Evolutionary conservation across 2,329 filamentous ascomycete genomes (phyloP), one percentile per base, ranked within the genome.

Genomic region (Teratosphaeria viscida): DNA sequence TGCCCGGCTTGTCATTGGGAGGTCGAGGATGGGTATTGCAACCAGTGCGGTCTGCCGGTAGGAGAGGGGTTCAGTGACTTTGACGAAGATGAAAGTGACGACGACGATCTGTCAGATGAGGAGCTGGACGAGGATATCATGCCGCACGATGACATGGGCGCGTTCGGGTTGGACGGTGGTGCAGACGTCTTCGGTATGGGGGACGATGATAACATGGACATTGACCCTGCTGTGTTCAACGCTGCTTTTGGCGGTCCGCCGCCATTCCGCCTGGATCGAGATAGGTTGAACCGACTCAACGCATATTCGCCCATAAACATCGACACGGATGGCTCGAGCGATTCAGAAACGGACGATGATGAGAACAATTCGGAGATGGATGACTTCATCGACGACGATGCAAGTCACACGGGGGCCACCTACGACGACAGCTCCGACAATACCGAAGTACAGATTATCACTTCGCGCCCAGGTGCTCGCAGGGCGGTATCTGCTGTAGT

Each of bases 1-100:
- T 89, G 86, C 69, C 85, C 85, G 1, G 63, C 74, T 2, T 89
- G 86, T 71, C 73, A 78, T 8, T 82, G 81, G 78, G 86, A 88
- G 70, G 75, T 88, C 54, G 82, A 85, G 67, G 83, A 85, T 52
- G 82, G 82, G 59, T 64, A 71, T 66, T 89, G 85, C 65, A 63
- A 68, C 26, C 74, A 77, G 23, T 88, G 85, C 61, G 75, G 74
- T 7, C 63, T 77, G 60, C 78, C 81, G 56, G 82, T 80, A 57
- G 76, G 78, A 56, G 74, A 78, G 26, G 78, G 80, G 11, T 52
- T 55, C 58, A 75, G 77, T 59, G 75, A 76, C 19, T 71, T 73
- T 60, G 77, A 78, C 16, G 68, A 70, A 39, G 66, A 79, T 65
- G 75, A 73, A 16, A 71, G 74, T 32, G 69, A 71, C 55, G 71